phyloP scores from a whole-genome alignment of 169 alveolate species.

The Plasmodium yoelii region DNA sequence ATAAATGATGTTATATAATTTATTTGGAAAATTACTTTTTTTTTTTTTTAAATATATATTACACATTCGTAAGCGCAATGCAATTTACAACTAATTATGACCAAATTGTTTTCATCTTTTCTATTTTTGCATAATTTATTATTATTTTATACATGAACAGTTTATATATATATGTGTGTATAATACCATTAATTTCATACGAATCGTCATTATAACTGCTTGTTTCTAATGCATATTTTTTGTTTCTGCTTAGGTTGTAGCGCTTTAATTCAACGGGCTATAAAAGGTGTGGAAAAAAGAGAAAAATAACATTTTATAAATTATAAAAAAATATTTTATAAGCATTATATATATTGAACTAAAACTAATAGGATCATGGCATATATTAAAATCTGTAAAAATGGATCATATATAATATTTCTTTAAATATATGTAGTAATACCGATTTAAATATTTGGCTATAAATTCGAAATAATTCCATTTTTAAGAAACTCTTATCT shows the following conservation, averaged over 20 bases:
- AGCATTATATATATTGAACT: too few species aligned
- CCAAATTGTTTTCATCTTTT: background rate
- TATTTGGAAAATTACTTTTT: background rate
- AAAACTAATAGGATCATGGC: too few species aligned
- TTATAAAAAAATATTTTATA: background rate
- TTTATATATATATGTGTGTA: background rate
- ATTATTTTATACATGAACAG: background rate
- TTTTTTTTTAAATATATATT: background rate
- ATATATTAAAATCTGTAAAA: background rate
- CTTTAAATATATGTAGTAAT: background rate
- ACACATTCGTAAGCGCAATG: background rate
- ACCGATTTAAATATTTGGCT: slow-evolving; percentile 51
- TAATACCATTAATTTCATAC: slow-evolving; percentile 46
- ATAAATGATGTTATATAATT: slow-evolving; percentile 1
- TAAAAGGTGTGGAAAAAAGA: background rate
- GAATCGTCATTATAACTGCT: slow-evolving; percentile 23
- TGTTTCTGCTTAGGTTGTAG: slow-evolving; percentile 34
- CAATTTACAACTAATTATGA: background rate
- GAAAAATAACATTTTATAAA: background rate
- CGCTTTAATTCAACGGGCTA: slow-evolving; percentile 52
- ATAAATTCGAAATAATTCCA: slow-evolving; percentile 29
- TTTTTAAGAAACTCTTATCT: slow-evolving; percentile 48
- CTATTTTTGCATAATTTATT: background rate
- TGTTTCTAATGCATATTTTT: slow-evolving; percentile 53
- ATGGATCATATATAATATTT: background rate